These are phyloP conservation scores for Solanum pimpinellifolium DNA, from an alignment of 257 asterid genomes.

Conservation along the genomic window DNA sequence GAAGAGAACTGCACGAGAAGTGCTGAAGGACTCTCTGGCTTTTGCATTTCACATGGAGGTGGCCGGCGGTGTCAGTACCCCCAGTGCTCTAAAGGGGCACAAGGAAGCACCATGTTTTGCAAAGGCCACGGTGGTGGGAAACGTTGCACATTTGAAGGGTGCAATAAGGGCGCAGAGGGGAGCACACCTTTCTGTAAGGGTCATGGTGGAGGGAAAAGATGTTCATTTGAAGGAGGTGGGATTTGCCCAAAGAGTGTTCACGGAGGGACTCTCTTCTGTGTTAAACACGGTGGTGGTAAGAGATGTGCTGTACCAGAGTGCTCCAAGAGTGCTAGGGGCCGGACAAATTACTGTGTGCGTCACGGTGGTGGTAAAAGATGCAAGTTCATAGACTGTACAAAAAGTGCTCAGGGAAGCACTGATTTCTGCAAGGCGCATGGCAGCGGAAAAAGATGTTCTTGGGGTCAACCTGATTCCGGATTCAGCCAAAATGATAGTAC, in stretches of 20 bases:
- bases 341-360: conserved; percentile 79
- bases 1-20: conserved; percentile 59
- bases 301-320: conserved; percentile 67
- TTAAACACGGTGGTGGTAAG: conserved; percentile 91
- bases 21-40: conserved; percentile 93
- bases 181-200: conserved; percentile 89
- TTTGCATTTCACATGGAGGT: conserved; percentile 94
- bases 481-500: conserved; percentile 46
- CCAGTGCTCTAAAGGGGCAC: conserved; percentile 75
- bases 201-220: conserved; percentile 91
- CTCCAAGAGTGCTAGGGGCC: conserved; percentile 89
- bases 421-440: conserved; percentile 96
- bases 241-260: conserved; percentile 88
- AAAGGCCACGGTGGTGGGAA: conserved; percentile 94
- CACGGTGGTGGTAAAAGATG: conserved; percentile 98
- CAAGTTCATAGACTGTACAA: conserved; percentile 58
- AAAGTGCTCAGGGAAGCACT: conserved; percentile 95
- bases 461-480: conserved; percentile 70
- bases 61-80: conserved; percentile 77
- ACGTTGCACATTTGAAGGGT: conserved; percentile 54
- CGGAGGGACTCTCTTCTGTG: conserved; percentile 83
- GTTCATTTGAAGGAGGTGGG: conserved; percentile 71
- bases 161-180: conserved; percentile 90
- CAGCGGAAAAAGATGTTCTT: conserved; percentile 74
- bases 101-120: conserved; percentile 85